A percentile compares a stretch with the other conserved stretches of the same genome.
Conservation (phyloP, 2,329 filamentous ascomycete species). For the Ophiostoma sp. region DNA sequence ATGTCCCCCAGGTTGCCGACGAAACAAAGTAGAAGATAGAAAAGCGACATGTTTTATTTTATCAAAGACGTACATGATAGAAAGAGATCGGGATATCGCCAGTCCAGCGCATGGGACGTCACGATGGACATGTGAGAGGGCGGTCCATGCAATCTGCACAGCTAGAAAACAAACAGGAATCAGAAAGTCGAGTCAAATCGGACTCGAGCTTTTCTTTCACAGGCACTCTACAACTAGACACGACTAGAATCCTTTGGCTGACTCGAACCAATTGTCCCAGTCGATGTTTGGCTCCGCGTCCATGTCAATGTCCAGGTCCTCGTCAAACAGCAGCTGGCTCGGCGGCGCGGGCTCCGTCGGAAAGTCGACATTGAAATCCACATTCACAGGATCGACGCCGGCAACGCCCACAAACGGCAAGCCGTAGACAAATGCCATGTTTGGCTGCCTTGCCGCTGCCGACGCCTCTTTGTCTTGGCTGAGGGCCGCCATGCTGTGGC, state of each 20-base stretch:
- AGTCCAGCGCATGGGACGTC: background rate
- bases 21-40: background rate
- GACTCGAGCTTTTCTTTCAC: background rate
- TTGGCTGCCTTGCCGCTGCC: background rate
- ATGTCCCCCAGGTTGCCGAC: background rate
- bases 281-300: slow-evolving; percentile 21
- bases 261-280: slow-evolving; percentile 26
- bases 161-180: background rate
- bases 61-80: background rate
- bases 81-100: background rate
- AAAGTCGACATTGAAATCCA: background rate
- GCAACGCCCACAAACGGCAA: slow-evolving; percentile 8
- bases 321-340: slow-evolving; percentile 13
- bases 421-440: background rate
- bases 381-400: background rate
- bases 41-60: background rate
- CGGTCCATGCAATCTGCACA: background rate
- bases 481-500: background rate
- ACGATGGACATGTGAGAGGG: background rate
- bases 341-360: background rate
- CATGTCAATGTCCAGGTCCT: slow-evolving; percentile 19
- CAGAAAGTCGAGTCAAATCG: background rate
- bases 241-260: slow-evolving; percentile 11
- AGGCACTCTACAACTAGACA: background rate
- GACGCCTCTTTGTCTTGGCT: too few species aligned